Conservation (phyloP, 164 flowering plant species). For the Nymphaea colorata region DNA sequence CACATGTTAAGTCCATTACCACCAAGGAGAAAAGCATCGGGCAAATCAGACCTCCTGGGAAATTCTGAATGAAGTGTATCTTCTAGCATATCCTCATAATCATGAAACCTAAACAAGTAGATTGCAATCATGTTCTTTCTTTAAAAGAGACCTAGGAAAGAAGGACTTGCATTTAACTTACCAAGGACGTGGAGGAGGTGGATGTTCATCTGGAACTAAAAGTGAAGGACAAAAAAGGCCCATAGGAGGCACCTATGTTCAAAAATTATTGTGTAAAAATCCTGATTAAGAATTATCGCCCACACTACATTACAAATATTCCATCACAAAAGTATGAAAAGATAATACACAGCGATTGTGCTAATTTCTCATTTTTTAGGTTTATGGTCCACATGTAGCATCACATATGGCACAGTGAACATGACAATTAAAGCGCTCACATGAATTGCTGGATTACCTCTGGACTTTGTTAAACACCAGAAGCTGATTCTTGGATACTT, state of each 20-base stretch:
- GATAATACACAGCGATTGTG: too few relatives aligned
- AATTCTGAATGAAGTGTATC: slow-evolving; percentile 75
- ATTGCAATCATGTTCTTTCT: not conserved
- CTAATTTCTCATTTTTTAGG: too few relatives aligned
- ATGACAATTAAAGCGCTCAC: too few relatives aligned
- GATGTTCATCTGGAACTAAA: slow-evolving; percentile 80
- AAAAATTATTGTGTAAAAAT: slow-evolving; percentile 3
- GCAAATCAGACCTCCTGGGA: slow-evolving; percentile 51
- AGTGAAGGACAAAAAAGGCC: slow-evolving; percentile 89
- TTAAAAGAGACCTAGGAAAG: not conserved
- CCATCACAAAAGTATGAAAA: too few relatives aligned
- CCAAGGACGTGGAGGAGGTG: slow-evolving; percentile 93
- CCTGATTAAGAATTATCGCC: too few relatives aligned
- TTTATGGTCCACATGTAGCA: too few relatives aligned
- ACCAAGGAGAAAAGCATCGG: slow-evolving; percentile 55
- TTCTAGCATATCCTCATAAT: slow-evolving; percentile 90
- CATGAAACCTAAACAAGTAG: slow-evolving; percentile 56
- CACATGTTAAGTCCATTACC: slow-evolving; percentile 56
- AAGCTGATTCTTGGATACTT: too few relatives aligned
- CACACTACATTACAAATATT: too few relatives aligned
- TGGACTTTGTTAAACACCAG: too few relatives aligned
- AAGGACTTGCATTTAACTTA: slow-evolving; percentile 15
- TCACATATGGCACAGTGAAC: too few relatives aligned
- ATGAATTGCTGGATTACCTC: too few relatives aligned
- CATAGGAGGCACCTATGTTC: slow-evolving; percentile 87